Conservation (phyloP, 2,329 filamentous ascomycete species). For the Ophiostoma triangulosporum region DNA sequence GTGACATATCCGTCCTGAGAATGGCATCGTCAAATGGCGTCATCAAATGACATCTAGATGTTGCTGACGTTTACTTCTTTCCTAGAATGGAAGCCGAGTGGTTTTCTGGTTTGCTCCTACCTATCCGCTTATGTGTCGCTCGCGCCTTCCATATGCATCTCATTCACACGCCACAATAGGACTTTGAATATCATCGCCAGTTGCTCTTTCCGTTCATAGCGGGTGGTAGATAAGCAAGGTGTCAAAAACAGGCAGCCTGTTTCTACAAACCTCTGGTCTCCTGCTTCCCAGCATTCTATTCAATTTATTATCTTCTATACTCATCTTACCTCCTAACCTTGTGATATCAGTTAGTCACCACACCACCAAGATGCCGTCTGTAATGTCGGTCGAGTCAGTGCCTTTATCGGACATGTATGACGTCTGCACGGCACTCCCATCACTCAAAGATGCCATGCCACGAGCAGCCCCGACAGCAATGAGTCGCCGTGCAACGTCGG, state of each 20-base stretch:
- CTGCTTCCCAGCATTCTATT: background rate
- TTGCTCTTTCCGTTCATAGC: background rate
- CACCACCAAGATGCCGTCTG: background rate
- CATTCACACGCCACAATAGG: too few relatives aligned
- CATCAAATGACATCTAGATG: background rate
- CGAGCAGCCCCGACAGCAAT: background rate
- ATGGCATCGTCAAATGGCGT: too few relatives aligned
- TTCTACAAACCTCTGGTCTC: background rate
- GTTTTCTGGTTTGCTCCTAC: background rate
- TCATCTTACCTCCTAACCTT: background rate
- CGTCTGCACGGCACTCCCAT: background rate
- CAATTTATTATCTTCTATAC: background rate
- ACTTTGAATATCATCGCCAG: background rate
- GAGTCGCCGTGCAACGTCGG: background rate
- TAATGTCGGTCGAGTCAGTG: background rate
- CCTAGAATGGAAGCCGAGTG: background rate
- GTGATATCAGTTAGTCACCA: background rate
- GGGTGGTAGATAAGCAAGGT: background rate
- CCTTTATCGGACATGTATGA: background rate
- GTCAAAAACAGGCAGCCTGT: background rate
- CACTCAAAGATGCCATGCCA: background rate
- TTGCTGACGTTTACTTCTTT: background rate
- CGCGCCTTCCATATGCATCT: background rate
- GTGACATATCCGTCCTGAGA: too few relatives aligned
- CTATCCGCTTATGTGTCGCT: background rate